Evolutionary conservation across 2,329 filamentous ascomycete species (phyloP).

Genomic region (Lecanosticta acicola): DNA sequence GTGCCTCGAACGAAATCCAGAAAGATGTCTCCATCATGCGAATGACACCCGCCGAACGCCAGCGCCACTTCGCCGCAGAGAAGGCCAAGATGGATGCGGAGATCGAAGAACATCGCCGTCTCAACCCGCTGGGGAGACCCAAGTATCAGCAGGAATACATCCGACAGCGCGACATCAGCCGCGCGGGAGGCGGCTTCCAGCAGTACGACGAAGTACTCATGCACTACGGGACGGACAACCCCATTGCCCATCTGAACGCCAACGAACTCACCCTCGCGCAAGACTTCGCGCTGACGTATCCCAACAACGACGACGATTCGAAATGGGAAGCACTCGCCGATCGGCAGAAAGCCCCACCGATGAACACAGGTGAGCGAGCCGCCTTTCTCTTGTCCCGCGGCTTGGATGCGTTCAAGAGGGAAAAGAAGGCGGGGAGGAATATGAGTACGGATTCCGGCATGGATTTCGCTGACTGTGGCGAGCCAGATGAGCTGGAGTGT

Average conservation of each 20-base stretch:
- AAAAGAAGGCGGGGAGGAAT: constrained; percentile 4
- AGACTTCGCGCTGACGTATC: not conserved
- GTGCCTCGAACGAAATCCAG: constrained; percentile 5
- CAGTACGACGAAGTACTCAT: not conserved
- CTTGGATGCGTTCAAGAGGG: constrained; percentile 1
- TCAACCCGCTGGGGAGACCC: constrained; percentile 2
- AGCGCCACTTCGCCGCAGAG: constrained; percentile 2
- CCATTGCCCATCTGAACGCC: not conserved
- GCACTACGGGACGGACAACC: not conserved
- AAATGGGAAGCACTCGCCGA: not conserved
- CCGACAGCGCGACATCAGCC: constrained; percentile 1
- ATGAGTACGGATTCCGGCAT: constrained; percentile 12
- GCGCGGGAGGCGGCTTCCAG: too few species aligned
- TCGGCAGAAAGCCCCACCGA: not conserved
- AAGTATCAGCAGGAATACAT: constrained; percentile 9
- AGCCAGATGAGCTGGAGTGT: constrained; percentile 9
- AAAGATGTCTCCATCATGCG: constrained; percentile 4
- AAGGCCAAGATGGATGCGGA: constrained; percentile 7
- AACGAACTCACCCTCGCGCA: not conserved
- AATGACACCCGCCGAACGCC: constrained; percentile 6
- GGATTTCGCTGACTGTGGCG: constrained; percentile 20
- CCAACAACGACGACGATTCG: not conserved
- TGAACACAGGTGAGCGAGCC: not conserved
- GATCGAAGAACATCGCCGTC: constrained; percentile 5
- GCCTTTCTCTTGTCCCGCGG: not conserved